Conservation (phyloP, 768 basidiomycete genomes). For the Aureoboletus auriporus region DNA sequence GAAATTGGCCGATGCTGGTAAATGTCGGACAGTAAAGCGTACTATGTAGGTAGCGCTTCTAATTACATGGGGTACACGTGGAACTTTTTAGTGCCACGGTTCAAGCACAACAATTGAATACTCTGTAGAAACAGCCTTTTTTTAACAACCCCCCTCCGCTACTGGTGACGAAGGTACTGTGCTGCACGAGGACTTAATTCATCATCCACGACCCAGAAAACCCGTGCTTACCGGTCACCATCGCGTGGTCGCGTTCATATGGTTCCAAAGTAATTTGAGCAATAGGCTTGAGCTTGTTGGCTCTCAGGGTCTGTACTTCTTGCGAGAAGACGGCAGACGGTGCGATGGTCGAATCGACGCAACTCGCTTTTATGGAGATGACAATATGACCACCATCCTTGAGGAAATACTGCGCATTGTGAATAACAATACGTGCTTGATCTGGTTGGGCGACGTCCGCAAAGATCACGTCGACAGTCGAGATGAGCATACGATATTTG, state of each 20-base stretch:
- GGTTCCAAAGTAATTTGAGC: conserved; percentile 96
- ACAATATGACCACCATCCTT: conserved; percentile 90
- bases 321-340: conserved; percentile 86
- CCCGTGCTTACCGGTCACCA: conserved; percentile 67
- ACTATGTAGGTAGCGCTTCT: background rate
- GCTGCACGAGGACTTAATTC: conserved; percentile 26
- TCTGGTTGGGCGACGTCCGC: conserved; percentile 98
- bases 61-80: background rate
- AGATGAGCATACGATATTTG: conserved; percentile 95
- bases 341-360: conserved; percentile 94
- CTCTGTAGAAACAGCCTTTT: background rate
- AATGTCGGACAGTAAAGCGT: background rate
- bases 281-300: conserved; percentile 82
- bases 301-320: conserved; percentile 79
- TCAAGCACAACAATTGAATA: background rate
- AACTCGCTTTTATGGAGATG: conserved; percentile 98
- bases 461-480: conserved; percentile 95
- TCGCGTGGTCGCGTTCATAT: conserved; percentile 87
- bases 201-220: background rate
- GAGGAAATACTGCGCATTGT: conserved; percentile 94
- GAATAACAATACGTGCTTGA: conserved; percentile 93
- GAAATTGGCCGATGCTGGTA: background rate
- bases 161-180: conserved; percentile 44
- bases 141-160: conserved; percentile 5
- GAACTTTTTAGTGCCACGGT: background rate